phyloP scores from a whole-genome alignment of 371 early-diverging fungal genomes.

The Vittaforma corneae region DNA sequence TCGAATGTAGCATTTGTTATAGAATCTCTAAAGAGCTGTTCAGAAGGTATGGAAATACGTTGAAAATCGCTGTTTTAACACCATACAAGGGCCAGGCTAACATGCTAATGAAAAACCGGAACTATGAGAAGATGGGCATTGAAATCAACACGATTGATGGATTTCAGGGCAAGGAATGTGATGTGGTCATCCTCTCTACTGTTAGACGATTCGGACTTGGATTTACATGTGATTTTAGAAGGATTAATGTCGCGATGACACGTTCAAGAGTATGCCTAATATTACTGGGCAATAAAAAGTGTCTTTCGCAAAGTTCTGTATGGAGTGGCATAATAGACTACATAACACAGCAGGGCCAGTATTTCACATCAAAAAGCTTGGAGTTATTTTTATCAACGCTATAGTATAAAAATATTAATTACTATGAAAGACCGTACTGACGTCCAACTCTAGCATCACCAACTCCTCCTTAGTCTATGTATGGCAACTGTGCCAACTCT shows the following conservation, averaged over 20 bases:
- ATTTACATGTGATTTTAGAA: slow-evolving; percentile 73
- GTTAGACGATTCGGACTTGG: slow-evolving; percentile 75
- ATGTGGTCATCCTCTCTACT: slow-evolving; percentile 65
- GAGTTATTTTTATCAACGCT: too few relatives aligned
- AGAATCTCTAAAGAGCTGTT: slow-evolving; percentile 18
- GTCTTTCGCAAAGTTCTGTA: neutral
- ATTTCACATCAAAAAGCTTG: too few relatives aligned
- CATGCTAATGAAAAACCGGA: slow-evolving; percentile 2
- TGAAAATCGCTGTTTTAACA: slow-evolving; percentile 48
- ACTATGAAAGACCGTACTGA: too few relatives aligned
- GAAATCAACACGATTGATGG: slow-evolving; percentile 65
- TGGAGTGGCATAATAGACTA: neutral
- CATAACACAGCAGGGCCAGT: neutral
- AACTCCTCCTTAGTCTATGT: too few relatives aligned
- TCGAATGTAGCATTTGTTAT: slow-evolving; percentile 12
- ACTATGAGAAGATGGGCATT: slow-evolving; percentile 57
- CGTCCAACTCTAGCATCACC: too few relatives aligned
- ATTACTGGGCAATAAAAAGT: slow-evolving; percentile 63
- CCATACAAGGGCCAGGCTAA: slow-evolving; percentile 49
- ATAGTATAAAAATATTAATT: too few relatives aligned
- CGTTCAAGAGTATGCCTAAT: slow-evolving; percentile 77
- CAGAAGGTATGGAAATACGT: slow-evolving; percentile 4
- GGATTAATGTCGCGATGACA: slow-evolving; percentile 89
- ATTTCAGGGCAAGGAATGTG: slow-evolving; percentile 58
- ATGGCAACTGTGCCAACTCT: too few relatives aligned